Percentiles rank a stretch among this genome's conserved stretches.
phyloP scores from a whole-genome alignment of 1,284 basidiomycete species.

The Tetrapyrgos nigripes region DNA sequence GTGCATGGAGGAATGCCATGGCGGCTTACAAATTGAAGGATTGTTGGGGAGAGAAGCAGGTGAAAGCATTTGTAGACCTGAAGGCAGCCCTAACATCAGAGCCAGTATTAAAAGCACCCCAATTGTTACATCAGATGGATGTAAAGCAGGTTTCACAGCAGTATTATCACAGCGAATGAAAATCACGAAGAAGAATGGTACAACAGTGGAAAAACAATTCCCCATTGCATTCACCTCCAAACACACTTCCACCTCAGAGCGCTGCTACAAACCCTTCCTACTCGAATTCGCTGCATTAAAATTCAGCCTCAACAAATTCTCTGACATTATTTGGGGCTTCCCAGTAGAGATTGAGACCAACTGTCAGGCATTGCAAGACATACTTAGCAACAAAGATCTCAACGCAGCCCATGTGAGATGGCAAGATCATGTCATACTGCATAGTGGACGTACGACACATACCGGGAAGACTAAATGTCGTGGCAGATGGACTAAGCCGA shows the following conservation, averaged over 20 bases:
- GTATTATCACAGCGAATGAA: constrained; percentile 6
- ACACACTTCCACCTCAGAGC: constrained; percentile 8
- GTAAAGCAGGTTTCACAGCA: too few species aligned
- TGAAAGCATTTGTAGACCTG: constrained; percentile 20
- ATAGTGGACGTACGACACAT: constrained; percentile 17
- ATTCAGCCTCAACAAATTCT: too few species aligned
- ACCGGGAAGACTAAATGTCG: constrained; percentile 14
- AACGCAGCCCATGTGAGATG: constrained; percentile 14
- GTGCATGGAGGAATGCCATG: constrained; percentile 27
- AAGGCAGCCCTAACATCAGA: constrained; percentile 20
- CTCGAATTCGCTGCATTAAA: too few species aligned
- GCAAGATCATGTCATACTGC: constrained; percentile 17
- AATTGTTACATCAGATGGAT: constrained; percentile 15
- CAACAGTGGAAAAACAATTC: not conserved
- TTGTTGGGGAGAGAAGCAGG: constrained; percentile 15
- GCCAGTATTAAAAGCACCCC: constrained; percentile 17
- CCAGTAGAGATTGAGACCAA: too few species aligned
- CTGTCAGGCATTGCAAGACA: too few species aligned
- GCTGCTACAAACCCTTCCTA: constrained; percentile 13
- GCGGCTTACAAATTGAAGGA: not conserved
- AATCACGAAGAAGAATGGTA: not conserved
- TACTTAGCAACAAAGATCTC: constrained; percentile 10
- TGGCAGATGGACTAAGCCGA: constrained; percentile 16
- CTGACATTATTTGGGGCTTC: too few species aligned
- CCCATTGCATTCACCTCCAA: constrained; percentile 13